Evolutionary conservation across 169 alveolate species (phyloP).

Genomic region (Eimeria tenella): DNA sequence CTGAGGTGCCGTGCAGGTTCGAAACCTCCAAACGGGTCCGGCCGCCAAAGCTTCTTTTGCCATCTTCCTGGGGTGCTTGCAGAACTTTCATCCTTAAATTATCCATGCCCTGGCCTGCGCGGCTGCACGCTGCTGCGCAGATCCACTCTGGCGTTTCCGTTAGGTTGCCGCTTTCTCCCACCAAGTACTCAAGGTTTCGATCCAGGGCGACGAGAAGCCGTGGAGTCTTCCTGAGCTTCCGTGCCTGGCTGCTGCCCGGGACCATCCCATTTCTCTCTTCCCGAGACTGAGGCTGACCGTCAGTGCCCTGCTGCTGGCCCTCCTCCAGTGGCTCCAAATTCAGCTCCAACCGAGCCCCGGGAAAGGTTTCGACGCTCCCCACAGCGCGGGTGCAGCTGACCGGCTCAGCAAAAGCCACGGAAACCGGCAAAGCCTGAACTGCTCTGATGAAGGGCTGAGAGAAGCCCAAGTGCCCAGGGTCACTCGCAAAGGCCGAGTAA

Average conservation of each 20-base stretch:
- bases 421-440: constrained; percentile 14
- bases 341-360: not conserved
- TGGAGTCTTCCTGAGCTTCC: constrained; percentile 35
- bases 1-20: constrained; percentile 43
- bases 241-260: not conserved
- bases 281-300: not conserved
- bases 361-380: constrained; percentile 28
- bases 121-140: not conserved
- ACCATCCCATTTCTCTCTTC: not conserved
- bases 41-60: not conserved
- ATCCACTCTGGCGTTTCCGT: constrained; percentile 6
- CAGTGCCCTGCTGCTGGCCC: not conserved
- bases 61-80: not conserved
- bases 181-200: constrained; percentile 49
- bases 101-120: constrained; percentile 13
- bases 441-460: constrained; percentile 15
- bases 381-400: not conserved
- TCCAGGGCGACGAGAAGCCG: constrained; percentile 57
- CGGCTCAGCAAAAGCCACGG: constrained; percentile 47
- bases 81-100: not conserved
- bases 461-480: not conserved
- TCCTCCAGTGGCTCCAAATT: not conserved
- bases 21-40: not conserved
- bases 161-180: constrained; percentile 44
- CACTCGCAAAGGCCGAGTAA: not conserved